Base-by-base conservation (phyloP, 768 basidiomycete genomes). In the Mycena capillaripes region DNA sequence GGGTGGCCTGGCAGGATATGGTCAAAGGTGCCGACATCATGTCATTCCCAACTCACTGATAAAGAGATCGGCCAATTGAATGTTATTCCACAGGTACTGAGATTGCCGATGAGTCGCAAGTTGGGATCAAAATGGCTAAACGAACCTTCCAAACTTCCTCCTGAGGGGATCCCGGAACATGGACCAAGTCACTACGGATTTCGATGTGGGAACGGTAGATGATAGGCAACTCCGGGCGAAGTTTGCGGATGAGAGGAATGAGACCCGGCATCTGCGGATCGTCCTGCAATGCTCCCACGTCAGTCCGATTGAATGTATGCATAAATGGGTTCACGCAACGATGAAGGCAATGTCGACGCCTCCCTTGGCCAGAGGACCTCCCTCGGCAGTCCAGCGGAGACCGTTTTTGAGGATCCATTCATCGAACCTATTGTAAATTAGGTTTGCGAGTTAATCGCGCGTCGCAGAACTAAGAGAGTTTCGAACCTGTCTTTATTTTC, bases 191-290 rank as follows among this genome's bases (percentile, higher is more conserved):
- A 75, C 93, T 93, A 57, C 93, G 92, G 75, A 94, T 96, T 84
- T 98, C 96, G 72, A 98, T 98, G 85, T 98, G 97, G 62, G 96
- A 97, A 53, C 97, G 92, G 81, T 97, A 98, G 74, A 97, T 86
- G 78, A 98, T 95, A 63, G 96, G 96, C 56, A 97, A 84, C 29
- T 93, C 91, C 3, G 96, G 96, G 69, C 93, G 88, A 64, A 92
- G 85, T 84, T 93, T 93, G 80, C 90, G 92, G 87, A 98, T 97
- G 75, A 97, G 87, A 8, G 97, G 97, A 80, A 98, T 97, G 64
- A 98, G 87, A 58, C 96, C 96, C 48, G 96, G 94, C 91, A 98
- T 95, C 81, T 96, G 94, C n/a, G 94, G 94, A 82, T 95, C 94
- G 82, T 95, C 94, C 83, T 38, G 72, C 38, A 64, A 25, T 48